Percentiles rank a stretch among this genome's conserved stretches.
Evolutionary conservation across 1,284 basidiomycete genomes (phyloP).

Genomic region (Boletus semigastroideus): DNA sequence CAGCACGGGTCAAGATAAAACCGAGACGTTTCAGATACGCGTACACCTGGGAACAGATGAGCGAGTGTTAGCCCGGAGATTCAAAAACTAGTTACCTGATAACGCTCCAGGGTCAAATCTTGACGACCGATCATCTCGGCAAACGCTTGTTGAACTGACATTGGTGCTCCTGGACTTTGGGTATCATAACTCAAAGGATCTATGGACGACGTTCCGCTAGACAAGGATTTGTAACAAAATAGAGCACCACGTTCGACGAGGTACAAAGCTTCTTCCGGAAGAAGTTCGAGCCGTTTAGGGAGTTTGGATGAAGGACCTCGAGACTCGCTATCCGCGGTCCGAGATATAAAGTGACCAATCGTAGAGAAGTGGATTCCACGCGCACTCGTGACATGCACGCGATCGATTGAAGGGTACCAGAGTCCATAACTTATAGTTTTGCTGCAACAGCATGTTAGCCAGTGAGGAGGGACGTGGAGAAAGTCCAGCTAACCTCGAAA

Average conservation of each 20-base stretch:
- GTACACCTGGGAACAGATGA: constrained; percentile 64
- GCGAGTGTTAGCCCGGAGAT: not conserved
- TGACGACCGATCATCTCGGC: constrained; percentile 80
- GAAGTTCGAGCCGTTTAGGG: constrained; percentile 72
- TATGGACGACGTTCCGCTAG: constrained; percentile 23
- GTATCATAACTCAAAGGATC: constrained; percentile 39
- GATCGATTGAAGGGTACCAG: constrained; percentile 64
- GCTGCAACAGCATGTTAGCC: constrained; percentile 39
- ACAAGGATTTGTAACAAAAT: constrained; percentile 70
- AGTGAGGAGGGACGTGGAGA: too few relatives aligned
- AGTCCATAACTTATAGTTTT: constrained; percentile 74
- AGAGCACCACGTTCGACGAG: constrained; percentile 86
- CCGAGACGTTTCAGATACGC: constrained; percentile 90
- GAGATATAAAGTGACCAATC: constrained; percentile 73
- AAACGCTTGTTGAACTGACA: constrained; percentile 91
- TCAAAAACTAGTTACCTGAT: constrained; percentile 61
- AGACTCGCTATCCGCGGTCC: constrained; percentile 26
- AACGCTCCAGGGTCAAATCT: constrained; percentile 77
- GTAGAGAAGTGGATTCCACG: constrained; percentile 78
- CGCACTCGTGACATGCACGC: constrained; percentile 66
- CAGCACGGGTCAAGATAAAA: constrained; percentile 80
- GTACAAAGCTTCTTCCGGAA: constrained; percentile 94
- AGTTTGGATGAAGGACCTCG: constrained; percentile 35
- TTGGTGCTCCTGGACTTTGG: constrained; percentile 56
- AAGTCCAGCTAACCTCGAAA: constrained; percentile 56